Base-by-base conservation (phyloP, 148 eudicot genomes). In the Chenopodium quinoa region DNA sequence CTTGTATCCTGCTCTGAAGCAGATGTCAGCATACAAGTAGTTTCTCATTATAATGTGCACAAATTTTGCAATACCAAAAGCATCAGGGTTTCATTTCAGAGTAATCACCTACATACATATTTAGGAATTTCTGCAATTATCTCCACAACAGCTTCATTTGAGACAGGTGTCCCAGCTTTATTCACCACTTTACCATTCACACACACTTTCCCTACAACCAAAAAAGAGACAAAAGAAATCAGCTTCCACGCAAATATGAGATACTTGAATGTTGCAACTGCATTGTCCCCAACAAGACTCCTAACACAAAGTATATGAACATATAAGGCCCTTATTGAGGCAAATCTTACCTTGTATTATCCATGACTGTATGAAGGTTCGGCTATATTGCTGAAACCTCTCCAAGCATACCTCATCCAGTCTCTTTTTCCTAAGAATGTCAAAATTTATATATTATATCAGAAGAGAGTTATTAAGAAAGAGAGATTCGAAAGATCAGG, bases 81-180 rank as follows among this genome's bases (percentile, higher is more conserved):
- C 48, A 82, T 64, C 1, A 83, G 46, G 73, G 79, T 73, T 68
- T 60, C 84, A 79, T 75, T 19, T 71, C 80, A 84, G 92, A 89
- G 75, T 89, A 89, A 92, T 94, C 98, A 97, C 99, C 99, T 97
- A 92, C 99, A 97, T 92, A 97, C 99, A 88, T 97, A 97, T 97
- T 97, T 97, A 66, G 99, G 99, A 80, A 89, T 75, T 85, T 92
- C 97, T 71, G 98, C 99, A 79, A n/a, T 89, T 83, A 97, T 97
- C 89, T 91, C 98, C 82, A 97, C 97, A 44, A 92, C 86, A 65
- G 99, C 87, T 85, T 91, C 92, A 85, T 97, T 97, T 34, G 99
- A 85, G 71, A 96, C 84, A 75, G 90, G 98, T 82, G 95, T 92
- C 82, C 99, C 99, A 63, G 95, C 93, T 84, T 94, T 97, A 73